A percentile compares a stretch with the other conserved stretches of the same genome.
Conservation (phyloP, 2,329 filamentous ascomycete genomes). For the Cryoendolithus antarcticus region DNA sequence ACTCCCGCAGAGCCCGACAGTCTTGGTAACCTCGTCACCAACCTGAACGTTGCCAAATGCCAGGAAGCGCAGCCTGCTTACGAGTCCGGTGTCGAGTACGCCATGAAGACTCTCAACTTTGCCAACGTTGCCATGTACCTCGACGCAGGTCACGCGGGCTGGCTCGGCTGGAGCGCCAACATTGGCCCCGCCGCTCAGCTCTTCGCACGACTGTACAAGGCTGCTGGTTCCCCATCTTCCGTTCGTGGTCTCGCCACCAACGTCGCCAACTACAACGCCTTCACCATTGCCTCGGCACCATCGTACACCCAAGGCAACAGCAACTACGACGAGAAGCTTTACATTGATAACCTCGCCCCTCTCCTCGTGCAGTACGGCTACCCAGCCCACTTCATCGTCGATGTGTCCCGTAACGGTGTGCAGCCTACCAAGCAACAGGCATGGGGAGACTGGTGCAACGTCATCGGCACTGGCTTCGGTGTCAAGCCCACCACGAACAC, state of each 20-base stretch:
- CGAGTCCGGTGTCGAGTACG: constrained; percentile 44
- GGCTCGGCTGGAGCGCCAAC: constrained; percentile 53
- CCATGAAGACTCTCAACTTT: constrained; percentile 44
- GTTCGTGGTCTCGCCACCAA: constrained; percentile 45
- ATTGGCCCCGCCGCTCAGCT: constrained; percentile 38
- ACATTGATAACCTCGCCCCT: constrained; percentile 39
- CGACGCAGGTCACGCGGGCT: constrained; percentile 52
- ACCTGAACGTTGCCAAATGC: constrained; percentile 43
- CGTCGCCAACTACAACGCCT: constrained; percentile 48
- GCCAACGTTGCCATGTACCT: constrained; percentile 52
- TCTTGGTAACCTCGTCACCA: constrained; percentile 51
- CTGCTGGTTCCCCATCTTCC: constrained; percentile 33
- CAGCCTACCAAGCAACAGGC: constrained; percentile 43
- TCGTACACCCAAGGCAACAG: constrained; percentile 33
- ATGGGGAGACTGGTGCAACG: constrained; percentile 60
- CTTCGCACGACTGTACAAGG: constrained; percentile 35
- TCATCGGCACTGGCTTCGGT: constrained; percentile 51
- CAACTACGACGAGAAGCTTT: constrained; percentile 43
- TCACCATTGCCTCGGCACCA: constrained; percentile 32
- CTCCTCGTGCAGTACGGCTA: constrained; percentile 36
- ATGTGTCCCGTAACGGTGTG: constrained; percentile 49
- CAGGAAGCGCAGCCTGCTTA: constrained; percentile 42
- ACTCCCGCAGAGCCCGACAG: constrained; percentile 47
- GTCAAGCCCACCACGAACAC: constrained; percentile 51
- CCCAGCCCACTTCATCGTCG: constrained; percentile 44